A percentile compares a stretch with the other conserved stretches of the same genome.
phyloP scores from a whole-genome alignment of 2,329 filamentous ascomycete species.

The Stagonosporopsis chrysanthemi region DNA sequence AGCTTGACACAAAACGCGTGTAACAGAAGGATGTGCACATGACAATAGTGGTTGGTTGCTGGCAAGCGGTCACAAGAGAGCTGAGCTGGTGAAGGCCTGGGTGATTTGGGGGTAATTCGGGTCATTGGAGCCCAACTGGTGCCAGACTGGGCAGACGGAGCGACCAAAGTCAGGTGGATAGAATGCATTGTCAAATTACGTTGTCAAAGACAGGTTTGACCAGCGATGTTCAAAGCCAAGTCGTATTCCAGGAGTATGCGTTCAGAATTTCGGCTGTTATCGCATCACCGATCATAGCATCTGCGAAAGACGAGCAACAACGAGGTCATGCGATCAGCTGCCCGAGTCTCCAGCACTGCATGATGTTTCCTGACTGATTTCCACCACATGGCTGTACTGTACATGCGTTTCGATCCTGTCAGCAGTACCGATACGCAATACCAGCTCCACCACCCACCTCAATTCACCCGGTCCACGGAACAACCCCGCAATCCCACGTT shows the following conservation, averaged over 20 bases:
- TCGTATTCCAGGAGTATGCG: neutral
- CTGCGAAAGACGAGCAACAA: neutral
- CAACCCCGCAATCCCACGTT: slow-evolving; percentile 18
- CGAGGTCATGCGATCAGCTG: slow-evolving; percentile 8
- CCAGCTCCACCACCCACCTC: slow-evolving; percentile 7
- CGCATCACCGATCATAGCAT: neutral
- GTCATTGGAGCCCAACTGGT: neutral
- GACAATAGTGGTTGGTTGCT: neutral
- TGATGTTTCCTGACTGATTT: neutral
- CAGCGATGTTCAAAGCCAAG: neutral
- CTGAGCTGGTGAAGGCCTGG: neutral
- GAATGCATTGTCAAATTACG: neutral
- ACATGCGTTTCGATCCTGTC: slow-evolving; percentile 1
- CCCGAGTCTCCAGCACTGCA: neutral
- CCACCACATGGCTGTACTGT: neutral
- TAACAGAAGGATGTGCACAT: neutral
- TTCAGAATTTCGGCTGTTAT: neutral
- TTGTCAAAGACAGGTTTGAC: neutral
- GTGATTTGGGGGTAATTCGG: neutral
- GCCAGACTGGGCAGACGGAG: neutral
- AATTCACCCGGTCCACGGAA: slow-evolving; percentile 13
- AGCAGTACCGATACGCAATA: slow-evolving; percentile 10
- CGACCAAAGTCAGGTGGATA: neutral
- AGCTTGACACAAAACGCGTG: slow-evolving; percentile 4
- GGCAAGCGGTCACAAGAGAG: neutral